A percentile compares a stretch with the other conserved stretches of the same genome.
These are phyloP conservation scores for Asparagopsis taxiformis DNA, from an alignment of 31 red algal genomes.

Conservation along the genomic window DNA sequence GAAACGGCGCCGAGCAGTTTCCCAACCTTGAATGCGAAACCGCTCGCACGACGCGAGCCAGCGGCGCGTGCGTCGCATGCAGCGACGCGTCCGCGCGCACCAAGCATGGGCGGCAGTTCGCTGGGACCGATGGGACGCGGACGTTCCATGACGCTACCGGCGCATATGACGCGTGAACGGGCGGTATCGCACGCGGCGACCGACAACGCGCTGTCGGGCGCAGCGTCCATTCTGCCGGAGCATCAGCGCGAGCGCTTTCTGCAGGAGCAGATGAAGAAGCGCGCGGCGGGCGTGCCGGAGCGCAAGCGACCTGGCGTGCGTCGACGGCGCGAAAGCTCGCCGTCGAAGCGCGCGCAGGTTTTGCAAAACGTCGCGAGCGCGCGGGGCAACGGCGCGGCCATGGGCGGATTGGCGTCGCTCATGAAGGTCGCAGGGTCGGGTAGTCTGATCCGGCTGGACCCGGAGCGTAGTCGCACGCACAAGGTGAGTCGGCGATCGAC, in stretches of 20 bases:
- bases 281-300: neutral
- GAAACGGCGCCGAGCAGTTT: too few species aligned
- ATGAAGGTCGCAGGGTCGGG: neutral
- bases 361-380: constrained; percentile 13
- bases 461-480: constrained; percentile 8
- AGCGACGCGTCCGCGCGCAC: neutral
- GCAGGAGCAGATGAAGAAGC: constrained; percentile 1
- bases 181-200: neutral
- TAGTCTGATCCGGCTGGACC: constrained; percentile 14
- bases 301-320: constrained; percentile 1
- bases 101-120: too few species aligned
- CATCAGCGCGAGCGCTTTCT: neutral
- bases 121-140: constrained; percentile 4
- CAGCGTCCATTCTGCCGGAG: constrained; percentile 9
- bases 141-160: neutral
- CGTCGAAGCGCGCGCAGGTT: neutral
- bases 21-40: too few species aligned
- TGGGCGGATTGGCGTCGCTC: constrained; percentile 6
- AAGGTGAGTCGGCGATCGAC: constrained; percentile 3
- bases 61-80: neutral
- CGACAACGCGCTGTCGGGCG: neutral
- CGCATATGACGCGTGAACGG: neutral
- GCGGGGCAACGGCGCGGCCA: constrained; percentile 5
- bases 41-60: too few species aligned
- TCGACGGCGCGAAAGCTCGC: neutral